phyloP scores from a whole-genome alignment of 805 yeast genomes.

The Pichia manshurica region DNA sequence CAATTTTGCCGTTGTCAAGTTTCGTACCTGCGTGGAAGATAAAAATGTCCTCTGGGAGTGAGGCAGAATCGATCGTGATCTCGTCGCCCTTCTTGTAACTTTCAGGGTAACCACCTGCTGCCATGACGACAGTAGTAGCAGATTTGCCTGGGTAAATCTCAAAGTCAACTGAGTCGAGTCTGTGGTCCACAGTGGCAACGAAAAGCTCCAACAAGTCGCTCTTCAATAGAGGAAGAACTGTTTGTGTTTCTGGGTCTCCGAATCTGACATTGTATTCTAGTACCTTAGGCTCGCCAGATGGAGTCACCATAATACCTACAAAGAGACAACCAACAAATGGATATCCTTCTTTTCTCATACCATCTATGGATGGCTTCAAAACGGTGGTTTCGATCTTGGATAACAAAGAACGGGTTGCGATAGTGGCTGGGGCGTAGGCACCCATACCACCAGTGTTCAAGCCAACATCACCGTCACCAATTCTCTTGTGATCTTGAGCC shows the following conservation, averaged over 20 bases:
- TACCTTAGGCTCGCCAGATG: constrained; percentile 81
- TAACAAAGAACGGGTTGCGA: constrained; percentile 74
- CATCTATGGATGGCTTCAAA: constrained; percentile 86
- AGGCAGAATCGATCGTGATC: constrained; percentile 47
- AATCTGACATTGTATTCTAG: constrained; percentile 96
- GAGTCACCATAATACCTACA: constrained; percentile 89
- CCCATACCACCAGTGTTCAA: constrained; percentile 99
- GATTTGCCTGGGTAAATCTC: constrained; percentile 50
- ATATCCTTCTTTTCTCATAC: constrained; percentile 91
- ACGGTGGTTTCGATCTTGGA: constrained; percentile 66
- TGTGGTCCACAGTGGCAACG: constrained; percentile 89
- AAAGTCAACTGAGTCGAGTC: constrained; percentile 75
- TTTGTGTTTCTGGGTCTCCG: constrained; percentile 99
- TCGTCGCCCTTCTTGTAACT: constrained; percentile 79
- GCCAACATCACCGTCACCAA: constrained; percentile 90
- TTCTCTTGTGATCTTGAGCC: constrained; percentile 97
- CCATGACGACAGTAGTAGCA: constrained; percentile 89
- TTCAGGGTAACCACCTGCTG: constrained; percentile 97
- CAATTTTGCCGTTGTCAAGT: constrained; percentile 43
- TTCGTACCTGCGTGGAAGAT: constrained; percentile 98
- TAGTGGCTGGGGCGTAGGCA: constrained; percentile 97
- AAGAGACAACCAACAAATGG: constrained; percentile 95
- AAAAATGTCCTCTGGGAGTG: constrained; percentile 51
- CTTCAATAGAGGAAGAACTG: constrained; percentile 81
- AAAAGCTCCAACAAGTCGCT: constrained; percentile 93